Conservation (phyloP, 352 stramenopile species). For the Globisporangium mamillatum region DNA sequence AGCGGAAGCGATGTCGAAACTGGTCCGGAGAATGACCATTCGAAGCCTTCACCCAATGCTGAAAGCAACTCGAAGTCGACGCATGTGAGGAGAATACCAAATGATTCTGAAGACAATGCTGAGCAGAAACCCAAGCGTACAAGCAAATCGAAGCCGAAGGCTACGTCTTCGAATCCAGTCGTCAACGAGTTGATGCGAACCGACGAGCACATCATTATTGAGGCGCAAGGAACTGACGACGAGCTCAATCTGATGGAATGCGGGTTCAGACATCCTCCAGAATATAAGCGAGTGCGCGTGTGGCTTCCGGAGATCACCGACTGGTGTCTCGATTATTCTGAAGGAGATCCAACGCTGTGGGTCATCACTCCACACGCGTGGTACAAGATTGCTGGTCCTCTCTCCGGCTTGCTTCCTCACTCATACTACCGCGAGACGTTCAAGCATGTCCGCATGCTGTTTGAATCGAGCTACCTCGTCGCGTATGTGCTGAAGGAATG, state of each 20-base stretch:
- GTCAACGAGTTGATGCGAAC: constrained; percentile 80
- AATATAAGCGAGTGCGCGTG: constrained; percentile 62
- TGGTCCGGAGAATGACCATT: constrained; percentile 16
- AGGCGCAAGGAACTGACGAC: constrained; percentile 49
- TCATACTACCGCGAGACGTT: constrained; percentile 69
- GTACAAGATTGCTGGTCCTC: constrained; percentile 83
- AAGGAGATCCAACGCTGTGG: constrained; percentile 83
- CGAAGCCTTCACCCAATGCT: not conserved
- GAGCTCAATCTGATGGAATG: constrained; percentile 80
- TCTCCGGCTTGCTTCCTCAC: constrained; percentile 75
- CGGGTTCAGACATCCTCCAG: constrained; percentile 63
- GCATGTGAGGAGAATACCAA: not conserved
- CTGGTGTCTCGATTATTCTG: constrained; percentile 86
- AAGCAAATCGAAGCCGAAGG: constrained; percentile 18
- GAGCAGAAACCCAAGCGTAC: constrained; percentile 3
- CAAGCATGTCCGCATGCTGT: constrained; percentile 69
- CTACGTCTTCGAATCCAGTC: constrained; percentile 31
- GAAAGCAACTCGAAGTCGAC: constrained; percentile 8
- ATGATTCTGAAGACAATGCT: constrained; percentile 5
- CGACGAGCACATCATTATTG: constrained; percentile 44
- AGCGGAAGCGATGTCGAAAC: constrained; percentile 32
- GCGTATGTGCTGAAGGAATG: constrained; percentile 84
- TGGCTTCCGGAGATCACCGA: constrained; percentile 85
- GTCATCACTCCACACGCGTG: constrained; percentile 78
- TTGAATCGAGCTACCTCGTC: constrained; percentile 82